Conservation (phyloP, 1,284 basidiomycete genomes). For the Vanrija pseudolonga region DNA sequence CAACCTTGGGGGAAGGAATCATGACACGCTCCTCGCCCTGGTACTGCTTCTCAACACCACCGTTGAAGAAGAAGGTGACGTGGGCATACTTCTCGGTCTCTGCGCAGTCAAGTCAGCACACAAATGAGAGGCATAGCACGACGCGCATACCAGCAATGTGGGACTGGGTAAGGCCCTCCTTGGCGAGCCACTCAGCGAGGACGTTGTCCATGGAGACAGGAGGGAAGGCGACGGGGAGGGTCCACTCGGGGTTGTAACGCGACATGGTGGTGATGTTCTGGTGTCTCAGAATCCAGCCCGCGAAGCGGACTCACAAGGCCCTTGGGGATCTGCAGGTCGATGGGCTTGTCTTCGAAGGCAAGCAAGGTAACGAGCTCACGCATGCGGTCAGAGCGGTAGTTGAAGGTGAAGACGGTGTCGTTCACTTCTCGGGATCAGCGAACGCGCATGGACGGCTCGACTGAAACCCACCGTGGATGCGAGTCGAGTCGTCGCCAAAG, state of each 20-base stretch:
- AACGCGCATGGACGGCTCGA: constrained; percentile 3
- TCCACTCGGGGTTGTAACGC: constrained; percentile 82
- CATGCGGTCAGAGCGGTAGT: constrained; percentile 92
- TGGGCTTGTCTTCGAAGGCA: constrained; percentile 69
- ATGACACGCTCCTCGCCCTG: constrained; percentile 75
- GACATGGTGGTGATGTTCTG: constrained; percentile 88
- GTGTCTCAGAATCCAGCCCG: background rate
- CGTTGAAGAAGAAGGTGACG: constrained; percentile 96
- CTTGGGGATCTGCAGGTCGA: constrained; percentile 76
- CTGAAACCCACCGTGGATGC: constrained; percentile 64
- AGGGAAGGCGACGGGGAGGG: constrained; percentile 80
- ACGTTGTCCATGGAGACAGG: constrained; percentile 87
- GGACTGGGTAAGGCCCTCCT: constrained; percentile 72
- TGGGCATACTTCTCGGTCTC: constrained; percentile 95
- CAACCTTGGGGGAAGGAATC: constrained; percentile 83
- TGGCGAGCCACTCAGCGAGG: constrained; percentile 79
- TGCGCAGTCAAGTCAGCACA: constrained; percentile 23
- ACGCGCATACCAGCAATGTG: constrained; percentile 67
- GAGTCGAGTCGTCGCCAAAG: constrained; percentile 68
- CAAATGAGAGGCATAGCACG: background rate
- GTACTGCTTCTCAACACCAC: constrained; percentile 87
- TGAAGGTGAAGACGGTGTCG: constrained; percentile 89
- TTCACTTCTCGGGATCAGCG: constrained; percentile 44
- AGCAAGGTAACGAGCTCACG: constrained; percentile 78
- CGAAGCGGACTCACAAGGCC: constrained; percentile 58